Percentiles rank a stretch among this genome's conserved stretches.
These are phyloP conservation scores for Raffaelea ambrosiae DNA, from an alignment of 2,329 filamentous ascomycete species.

Conservation along the genomic window DNA sequence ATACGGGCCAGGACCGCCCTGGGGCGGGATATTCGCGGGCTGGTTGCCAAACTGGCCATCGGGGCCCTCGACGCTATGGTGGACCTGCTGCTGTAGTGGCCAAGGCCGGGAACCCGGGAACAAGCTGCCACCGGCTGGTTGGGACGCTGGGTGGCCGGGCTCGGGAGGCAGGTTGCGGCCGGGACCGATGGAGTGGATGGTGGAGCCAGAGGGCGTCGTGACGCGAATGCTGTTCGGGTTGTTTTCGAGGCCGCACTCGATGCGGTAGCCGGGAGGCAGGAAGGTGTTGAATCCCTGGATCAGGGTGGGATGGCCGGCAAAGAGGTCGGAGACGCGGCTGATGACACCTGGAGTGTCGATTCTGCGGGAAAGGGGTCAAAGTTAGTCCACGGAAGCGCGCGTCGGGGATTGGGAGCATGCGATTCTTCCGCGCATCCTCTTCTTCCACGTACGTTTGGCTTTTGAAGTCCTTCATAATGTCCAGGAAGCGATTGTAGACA, in stretches of 20 bases:
- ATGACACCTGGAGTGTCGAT: conserved; percentile 98
- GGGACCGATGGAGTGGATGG: conserved; percentile 71
- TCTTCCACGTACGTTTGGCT: conserved; percentile 83
- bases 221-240: conserved; percentile 95
- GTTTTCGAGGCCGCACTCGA: conserved; percentile 88
- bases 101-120: conserved; percentile 33
- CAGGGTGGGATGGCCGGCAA: conserved; percentile 87
- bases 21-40: conserved; percentile 37
- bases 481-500: conserved; percentile 92
- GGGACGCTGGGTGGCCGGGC: conserved; percentile 25
- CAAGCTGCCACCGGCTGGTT: conserved; percentile 27
- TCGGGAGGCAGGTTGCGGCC: conserved; percentile 41
- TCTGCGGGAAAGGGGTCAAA: conserved; percentile 32
- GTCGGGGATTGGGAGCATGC: background rate
- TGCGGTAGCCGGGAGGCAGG: conserved; percentile 87
- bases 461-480: conserved; percentile 99
- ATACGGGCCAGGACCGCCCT: conserved; percentile 19
- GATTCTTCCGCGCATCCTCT: no score
- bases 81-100: conserved; percentile 27
- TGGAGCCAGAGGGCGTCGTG: conserved; percentile 96
- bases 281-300: conserved; percentile 99
- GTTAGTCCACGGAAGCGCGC: background rate
- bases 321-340: conserved; percentile 88
- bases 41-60: conserved; percentile 55
- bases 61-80: conserved; percentile 54